These are phyloP conservation scores for Dothistroma septosporum DNA, from an alignment of 2,329 filamentous ascomycete species.

Conservation along the genomic window DNA sequence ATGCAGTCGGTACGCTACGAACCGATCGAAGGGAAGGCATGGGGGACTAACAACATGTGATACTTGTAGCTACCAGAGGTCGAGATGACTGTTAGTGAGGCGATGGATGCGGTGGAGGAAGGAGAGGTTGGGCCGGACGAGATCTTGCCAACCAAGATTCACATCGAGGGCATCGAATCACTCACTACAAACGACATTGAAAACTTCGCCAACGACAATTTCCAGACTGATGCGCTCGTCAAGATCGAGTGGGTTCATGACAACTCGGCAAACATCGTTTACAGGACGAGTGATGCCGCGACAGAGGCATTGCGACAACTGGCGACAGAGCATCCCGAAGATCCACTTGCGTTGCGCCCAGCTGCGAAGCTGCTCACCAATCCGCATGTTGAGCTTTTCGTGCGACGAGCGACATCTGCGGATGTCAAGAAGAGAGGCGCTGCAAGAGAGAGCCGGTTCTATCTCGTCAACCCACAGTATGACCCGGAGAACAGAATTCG, in stretches of 20 bases:
- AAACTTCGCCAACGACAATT: constrained; percentile 63
- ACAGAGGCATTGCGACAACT: constrained; percentile 52
- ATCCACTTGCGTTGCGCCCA: constrained; percentile 59
- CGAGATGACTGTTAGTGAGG: constrained; percentile 29
- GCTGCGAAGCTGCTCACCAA: constrained; percentile 66
- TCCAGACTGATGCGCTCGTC: constrained; percentile 51
- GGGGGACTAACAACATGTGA: constrained; percentile 3
- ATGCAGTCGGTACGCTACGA: constrained; percentile 25
- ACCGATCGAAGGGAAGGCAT: background rate
- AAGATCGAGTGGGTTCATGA: constrained; percentile 94
- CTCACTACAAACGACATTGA: constrained; percentile 77
- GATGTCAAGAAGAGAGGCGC: constrained; percentile 81
- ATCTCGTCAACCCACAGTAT: constrained; percentile 84
- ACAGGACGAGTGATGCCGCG: constrained; percentile 55
- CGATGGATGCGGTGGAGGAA: constrained; percentile 30
- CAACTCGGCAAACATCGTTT: constrained; percentile 80
- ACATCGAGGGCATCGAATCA: constrained; percentile 77
- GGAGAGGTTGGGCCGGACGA: constrained; percentile 31
- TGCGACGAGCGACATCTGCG: constrained; percentile 68
- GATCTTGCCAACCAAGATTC: constrained; percentile 61
- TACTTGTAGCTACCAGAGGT: constrained; percentile 22
- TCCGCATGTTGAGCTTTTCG: constrained; percentile 64
- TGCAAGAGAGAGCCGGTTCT: constrained; percentile 79
- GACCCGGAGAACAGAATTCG: constrained; percentile 67
- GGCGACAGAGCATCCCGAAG: constrained; percentile 32